Base-by-base conservation (phyloP, 2,329 filamentous ascomycete genomes). In the Penicillium psychrosexuale region DNA sequence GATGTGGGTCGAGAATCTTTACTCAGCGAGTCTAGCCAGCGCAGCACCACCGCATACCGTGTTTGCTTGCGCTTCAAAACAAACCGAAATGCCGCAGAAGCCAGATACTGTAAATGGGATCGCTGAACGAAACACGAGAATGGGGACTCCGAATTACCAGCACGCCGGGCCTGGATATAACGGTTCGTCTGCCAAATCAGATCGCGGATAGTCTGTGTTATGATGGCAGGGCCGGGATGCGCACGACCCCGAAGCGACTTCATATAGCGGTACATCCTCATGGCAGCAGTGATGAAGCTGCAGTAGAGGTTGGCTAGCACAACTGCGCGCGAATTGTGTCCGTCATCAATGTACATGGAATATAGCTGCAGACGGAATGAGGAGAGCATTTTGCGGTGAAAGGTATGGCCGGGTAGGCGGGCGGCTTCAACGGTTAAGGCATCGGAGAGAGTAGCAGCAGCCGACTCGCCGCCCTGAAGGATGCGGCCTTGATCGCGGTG, bases 301-400 rank as follows among this genome's bases (percentile, higher is more conserved):
- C 81, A 80, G 65, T 87, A 83, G 3, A 97, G 76, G 63, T 94
- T 96, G n/a, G 75, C 72, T 5, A 93, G 77, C 12, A 94, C 88
- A 0, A 86, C 89, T 4, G 70, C 62, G 8, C 82, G 69, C 3
- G 85, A 83, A 75, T 97, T 97, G 77, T 93, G 86, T 3, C 80
- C 74, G 5, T 89, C 89, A 46, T 75, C 72, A 2, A 75, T 61
- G 56, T 74, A 76, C 73, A 75, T 76, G 7, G 66, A 61, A 64
- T 94, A 89, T 48, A 91, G 86, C 69, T 96, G 90, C 49, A 94
- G 85, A 70, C 91, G 92, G 78, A 97, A 91, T 3, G 85, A 69
- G 60, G 78, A 77, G 39, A 96, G 76, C 13, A 90, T 81, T 74
- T 94, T 97, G 46, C 89, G 84, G 68, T 89, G 84, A 64, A 97